phyloP scores from a whole-genome alignment of 1,284 basidiomycete species.

The Papiliotrema nemorosa region DNA sequence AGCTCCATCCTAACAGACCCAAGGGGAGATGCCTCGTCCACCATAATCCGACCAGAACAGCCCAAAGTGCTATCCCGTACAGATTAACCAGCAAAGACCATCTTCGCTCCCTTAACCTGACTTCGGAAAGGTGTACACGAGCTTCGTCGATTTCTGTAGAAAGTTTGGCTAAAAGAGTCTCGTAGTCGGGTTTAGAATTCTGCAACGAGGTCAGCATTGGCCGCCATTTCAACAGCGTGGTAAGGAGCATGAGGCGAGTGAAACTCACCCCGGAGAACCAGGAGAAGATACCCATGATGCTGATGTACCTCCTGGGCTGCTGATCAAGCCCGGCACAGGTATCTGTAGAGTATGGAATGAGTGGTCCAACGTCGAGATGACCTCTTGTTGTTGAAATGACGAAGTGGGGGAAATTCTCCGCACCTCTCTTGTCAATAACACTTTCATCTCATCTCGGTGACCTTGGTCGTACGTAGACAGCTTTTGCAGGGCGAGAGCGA shows the following conservation, averaged over 20 bases:
- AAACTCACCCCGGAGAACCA: slow-evolving; percentile 32
- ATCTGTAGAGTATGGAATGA: neutral
- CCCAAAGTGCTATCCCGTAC: slow-evolving; percentile 77
- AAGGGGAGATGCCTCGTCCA: slow-evolving; percentile 64
- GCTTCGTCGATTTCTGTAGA: slow-evolving; percentile 52
- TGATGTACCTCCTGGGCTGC: neutral
- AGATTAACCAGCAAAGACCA: slow-evolving; percentile 75
- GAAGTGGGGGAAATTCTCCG: no score
- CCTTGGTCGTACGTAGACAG: no score
- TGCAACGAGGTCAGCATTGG: slow-evolving; percentile 8
- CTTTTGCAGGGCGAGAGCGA: no score
- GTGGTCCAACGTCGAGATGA: neutral
- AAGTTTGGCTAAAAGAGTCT: slow-evolving; percentile 52
- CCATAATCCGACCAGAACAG: slow-evolving; percentile 74
- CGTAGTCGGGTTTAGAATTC: slow-evolving; percentile 53
- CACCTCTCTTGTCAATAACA: no score
- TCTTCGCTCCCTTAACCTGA: slow-evolving; percentile 78
- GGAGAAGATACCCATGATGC: slow-evolving; percentile 41
- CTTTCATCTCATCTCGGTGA: no score
- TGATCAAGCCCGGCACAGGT: neutral
- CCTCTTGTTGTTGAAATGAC: no score
- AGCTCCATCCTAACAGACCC: slow-evolving; percentile 38
- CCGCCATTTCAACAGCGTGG: neutral
- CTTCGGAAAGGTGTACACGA: slow-evolving; percentile 78
- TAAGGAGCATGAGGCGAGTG: neutral